Evolutionary conservation across 169 alveolate species (phyloP).

Genomic region (Eimeria tenella): DNA sequence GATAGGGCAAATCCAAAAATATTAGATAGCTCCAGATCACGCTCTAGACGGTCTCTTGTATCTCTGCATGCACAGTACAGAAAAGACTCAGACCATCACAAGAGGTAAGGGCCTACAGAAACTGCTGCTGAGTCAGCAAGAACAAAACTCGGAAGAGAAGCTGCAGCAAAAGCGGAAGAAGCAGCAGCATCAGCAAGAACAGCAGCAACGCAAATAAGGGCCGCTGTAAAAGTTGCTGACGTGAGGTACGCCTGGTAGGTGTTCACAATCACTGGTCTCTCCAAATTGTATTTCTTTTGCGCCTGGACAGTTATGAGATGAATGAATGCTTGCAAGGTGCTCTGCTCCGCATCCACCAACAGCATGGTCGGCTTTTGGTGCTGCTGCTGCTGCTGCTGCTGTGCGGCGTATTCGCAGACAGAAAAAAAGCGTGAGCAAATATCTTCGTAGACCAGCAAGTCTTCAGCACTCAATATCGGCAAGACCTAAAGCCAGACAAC

Average conservation of each 20-base stretch:
- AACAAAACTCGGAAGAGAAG: not conserved
- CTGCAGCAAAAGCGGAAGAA: not conserved
- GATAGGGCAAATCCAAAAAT: constrained; percentile 77
- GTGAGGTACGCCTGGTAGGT: constrained; percentile 85
- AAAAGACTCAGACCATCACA: not conserved
- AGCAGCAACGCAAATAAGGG: not conserved
- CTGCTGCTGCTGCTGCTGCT: not conserved
- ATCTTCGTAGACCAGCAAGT: not conserved
- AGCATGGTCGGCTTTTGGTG: constrained; percentile 8
- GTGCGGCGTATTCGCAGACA: not conserved
- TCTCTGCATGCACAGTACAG: constrained; percentile 25
- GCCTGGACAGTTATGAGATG: constrained; percentile 78
- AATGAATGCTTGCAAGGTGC: constrained; percentile 82
- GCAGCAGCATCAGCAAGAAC: not conserved
- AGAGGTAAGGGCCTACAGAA: not conserved
- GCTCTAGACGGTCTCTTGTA: constrained; percentile 54
- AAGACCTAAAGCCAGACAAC: not conserved
- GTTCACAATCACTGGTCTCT: constrained; percentile 78
- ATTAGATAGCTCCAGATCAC: constrained; percentile 81
- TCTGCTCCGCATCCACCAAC: constrained; percentile 87
- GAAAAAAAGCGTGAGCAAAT: constrained; percentile 7
- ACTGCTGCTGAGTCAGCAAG: too few species aligned
- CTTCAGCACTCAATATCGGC: not conserved
- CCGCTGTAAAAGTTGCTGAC: not conserved
- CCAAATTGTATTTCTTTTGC: constrained; percentile 73